Evolutionary conservation across 83 land plant genomes (phyloP).

Genomic region (Isoetes engelmannii): DNA sequence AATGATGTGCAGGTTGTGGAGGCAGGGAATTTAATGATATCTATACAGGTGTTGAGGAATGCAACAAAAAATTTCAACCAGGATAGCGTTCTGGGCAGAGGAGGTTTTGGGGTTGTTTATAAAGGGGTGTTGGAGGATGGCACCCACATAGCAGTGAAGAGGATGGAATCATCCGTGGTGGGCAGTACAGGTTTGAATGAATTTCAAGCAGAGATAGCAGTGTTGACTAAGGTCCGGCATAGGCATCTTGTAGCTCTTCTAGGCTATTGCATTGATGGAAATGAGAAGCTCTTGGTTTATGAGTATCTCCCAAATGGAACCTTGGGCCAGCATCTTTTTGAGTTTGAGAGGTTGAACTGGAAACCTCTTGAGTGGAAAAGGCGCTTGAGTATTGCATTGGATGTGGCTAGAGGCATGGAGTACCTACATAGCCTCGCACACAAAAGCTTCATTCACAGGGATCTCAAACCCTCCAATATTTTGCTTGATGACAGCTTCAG

Average conservation of each 20-base stretch:
- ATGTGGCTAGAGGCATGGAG: conserved; percentile 71
- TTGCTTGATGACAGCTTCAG: conserved; percentile 66
- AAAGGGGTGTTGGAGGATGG: conserved; percentile 64
- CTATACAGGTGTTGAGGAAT: conserved; percentile 42
- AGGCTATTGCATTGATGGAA: conserved; percentile 18
- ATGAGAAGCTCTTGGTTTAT: conserved; percentile 60
- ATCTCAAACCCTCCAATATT: conserved; percentile 50
- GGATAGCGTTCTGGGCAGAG: conserved; percentile 18
- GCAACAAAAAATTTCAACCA: conserved; percentile 23
- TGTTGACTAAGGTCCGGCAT: conserved; percentile 19
- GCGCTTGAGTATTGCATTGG: conserved; percentile 58
- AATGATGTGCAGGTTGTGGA: conserved; percentile 35
- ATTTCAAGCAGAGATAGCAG: conserved; percentile 24
- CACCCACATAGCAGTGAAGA: conserved; percentile 60
- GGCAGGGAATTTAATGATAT: conserved; percentile 49
- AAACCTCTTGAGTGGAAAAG: conserved; percentile 55
- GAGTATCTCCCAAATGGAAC: conserved; percentile 69
- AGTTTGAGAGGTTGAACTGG: conserved; percentile 37
- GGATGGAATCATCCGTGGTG: conserved; percentile 50
- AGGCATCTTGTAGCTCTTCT: conserved; percentile 18
- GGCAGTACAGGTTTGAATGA: conserved; percentile 30
- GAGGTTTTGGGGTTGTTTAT: conserved; percentile 68
- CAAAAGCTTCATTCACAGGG: conserved; percentile 47
- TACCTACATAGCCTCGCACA: conserved; percentile 62
- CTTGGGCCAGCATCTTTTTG: conserved; percentile 57